Conservation (phyloP, 768 basidiomycete species). For the Peribolospora baueri region DNA sequence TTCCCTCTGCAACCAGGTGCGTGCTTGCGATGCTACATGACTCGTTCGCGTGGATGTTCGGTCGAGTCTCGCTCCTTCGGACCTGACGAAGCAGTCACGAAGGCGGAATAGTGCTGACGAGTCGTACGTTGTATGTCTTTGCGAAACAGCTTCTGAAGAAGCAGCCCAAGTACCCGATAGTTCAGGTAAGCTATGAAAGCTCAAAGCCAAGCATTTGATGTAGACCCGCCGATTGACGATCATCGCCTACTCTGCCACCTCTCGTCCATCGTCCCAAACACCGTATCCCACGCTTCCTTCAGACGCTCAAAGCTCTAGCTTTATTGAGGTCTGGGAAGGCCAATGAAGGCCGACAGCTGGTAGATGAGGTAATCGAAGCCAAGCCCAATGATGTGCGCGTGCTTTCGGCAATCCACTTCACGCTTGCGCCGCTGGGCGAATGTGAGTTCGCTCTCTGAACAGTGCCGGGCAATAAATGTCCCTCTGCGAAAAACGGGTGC, state of each 20-base stretch:
- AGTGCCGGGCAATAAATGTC: no score
- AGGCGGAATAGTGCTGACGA: no score
- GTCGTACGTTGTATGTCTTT: no score
- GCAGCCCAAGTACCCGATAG: not conserved
- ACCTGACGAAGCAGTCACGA: no score
- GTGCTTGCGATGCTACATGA: no score
- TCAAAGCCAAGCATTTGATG: not conserved
- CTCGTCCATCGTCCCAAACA: not conserved
- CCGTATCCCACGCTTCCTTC: not conserved
- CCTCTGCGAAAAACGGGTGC: not conserved
- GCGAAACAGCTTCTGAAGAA: slow-evolving; percentile 4
- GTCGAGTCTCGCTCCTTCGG: no score
- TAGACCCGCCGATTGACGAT: not conserved
- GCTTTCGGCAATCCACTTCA: slow-evolving; percentile 1
- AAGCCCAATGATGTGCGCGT: slow-evolving; percentile 5
- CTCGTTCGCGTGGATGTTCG: no score
- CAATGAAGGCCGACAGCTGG: slow-evolving; percentile 1
- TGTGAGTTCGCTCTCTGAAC: not conserved
- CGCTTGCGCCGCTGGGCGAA: not conserved
- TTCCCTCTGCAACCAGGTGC: not conserved
- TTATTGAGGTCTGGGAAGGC: slow-evolving; percentile 2
- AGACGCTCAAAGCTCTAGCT: slow-evolving; percentile 7
- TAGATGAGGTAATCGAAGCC: not conserved
- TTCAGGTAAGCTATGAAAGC: not conserved
- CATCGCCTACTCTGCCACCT: not conserved